Conservation (phyloP, 1,284 basidiomycete genomes). For the Boletus holoroseus region DNA sequence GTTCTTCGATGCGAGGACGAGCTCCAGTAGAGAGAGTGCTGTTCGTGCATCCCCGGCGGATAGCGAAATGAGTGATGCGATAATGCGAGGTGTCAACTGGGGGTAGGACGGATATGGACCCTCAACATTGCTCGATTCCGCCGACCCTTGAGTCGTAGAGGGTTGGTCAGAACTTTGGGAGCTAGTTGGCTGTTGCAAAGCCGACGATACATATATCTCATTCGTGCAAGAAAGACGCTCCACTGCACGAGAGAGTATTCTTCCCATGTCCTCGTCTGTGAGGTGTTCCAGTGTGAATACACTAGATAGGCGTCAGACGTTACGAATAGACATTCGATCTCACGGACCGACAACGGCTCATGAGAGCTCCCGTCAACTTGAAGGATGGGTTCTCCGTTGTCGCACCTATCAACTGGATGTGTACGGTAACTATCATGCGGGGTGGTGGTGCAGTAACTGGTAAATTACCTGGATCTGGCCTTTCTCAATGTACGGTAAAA, state of each 20-base stretch:
- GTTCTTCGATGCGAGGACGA: slow-evolving; percentile 45
- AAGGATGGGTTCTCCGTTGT: slow-evolving; percentile 94
- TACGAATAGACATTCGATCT: neutral
- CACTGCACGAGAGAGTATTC: slow-evolving; percentile 50
- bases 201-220: neutral
- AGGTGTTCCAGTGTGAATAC: slow-evolving; percentile 63
- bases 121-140: slow-evolving; percentile 8
- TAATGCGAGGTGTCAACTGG: slow-evolving; percentile 45
- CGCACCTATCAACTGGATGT: slow-evolving; percentile 67
- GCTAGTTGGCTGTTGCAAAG: slow-evolving; percentile 1
- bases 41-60: slow-evolving; percentile 67
- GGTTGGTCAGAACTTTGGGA: slow-evolving; percentile 15
- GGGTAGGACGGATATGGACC: slow-evolving; percentile 34
- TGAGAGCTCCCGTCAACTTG: slow-evolving; percentile 70
- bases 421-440: slow-evolving; percentile 9
- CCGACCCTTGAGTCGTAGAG: slow-evolving; percentile 18
- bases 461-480: slow-evolving; percentile 62
- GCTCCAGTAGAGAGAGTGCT: slow-evolving; percentile 62
- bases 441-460: neutral
- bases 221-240: slow-evolving; percentile 32
- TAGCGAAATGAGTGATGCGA: slow-evolving; percentile 51
- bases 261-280: slow-evolving; percentile 50
- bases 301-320: slow-evolving; percentile 34
- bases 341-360: slow-evolving; percentile 75
- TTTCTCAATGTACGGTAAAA: slow-evolving; percentile 76